Conservation (phyloP, 306 rosid genomes). For the Cucumis hystrix region DNA sequence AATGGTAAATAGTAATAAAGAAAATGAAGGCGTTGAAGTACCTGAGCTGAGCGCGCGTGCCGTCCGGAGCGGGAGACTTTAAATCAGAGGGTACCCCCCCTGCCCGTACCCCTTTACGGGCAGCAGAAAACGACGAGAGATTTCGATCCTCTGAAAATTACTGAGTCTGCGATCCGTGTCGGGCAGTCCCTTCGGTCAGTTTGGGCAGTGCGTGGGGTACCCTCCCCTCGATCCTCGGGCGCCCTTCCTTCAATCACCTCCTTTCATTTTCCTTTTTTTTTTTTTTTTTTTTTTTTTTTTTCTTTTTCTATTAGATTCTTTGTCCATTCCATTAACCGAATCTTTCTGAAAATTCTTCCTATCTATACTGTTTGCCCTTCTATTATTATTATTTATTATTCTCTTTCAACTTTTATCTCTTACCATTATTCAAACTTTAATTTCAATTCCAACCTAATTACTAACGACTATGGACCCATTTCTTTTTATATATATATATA, state of each 20-base stretch:
- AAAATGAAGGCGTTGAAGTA: not conserved
- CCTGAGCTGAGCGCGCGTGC: constrained; percentile 57
- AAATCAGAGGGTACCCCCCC: not conserved
- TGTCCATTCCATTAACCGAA: constrained; percentile 1
- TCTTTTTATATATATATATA: too few relatives aligned
- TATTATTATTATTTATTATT: too few relatives aligned
- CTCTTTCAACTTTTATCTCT: too few relatives aligned
- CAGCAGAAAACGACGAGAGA: constrained; percentile 44
- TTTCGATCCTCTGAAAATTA: not conserved
- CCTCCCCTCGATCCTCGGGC: constrained; percentile 37
- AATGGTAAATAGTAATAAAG: not conserved
- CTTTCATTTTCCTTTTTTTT: not conserved
- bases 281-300: too few relatives aligned
- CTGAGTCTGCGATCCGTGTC: not conserved
- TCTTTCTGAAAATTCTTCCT: constrained; percentile 4
- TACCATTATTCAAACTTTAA: too few relatives aligned
- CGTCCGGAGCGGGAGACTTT: constrained; percentile 41
- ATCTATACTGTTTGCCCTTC: not conserved
- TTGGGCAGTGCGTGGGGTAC: constrained; percentile 36
- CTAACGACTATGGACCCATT: not conserved
- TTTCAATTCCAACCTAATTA: too few relatives aligned
- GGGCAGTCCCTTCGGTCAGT: constrained; percentile 21
- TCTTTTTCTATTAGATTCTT: not conserved
- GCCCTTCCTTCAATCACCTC: constrained; percentile 8
- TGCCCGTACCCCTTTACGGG: constrained; percentile 10